phyloP scores from a whole-genome alignment of 2,329 filamentous ascomycete species.

The Alternaria incomplexa region DNA sequence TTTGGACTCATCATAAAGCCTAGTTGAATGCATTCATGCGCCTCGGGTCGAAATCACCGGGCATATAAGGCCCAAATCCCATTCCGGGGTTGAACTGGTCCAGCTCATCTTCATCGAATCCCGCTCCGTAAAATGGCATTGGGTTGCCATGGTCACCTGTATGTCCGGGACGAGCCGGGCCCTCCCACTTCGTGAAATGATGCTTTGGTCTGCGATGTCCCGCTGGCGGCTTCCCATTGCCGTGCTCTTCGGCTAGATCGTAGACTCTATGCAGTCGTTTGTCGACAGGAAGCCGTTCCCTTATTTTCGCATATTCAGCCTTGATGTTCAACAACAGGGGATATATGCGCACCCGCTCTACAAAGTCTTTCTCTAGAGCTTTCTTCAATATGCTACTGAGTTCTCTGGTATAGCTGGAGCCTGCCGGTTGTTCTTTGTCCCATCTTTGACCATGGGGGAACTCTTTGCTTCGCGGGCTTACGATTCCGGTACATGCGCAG shows the following conservation, averaged over 20 bases:
- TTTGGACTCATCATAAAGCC: neutral
- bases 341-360: conserved; percentile 1
- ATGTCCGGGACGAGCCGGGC: neutral
- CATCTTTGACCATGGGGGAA: conserved; percentile 5
- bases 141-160: neutral
- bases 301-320: neutral
- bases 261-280: neutral
- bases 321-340: neutral
- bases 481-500: conserved; percentile 15
- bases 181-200: neutral
- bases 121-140: neutral
- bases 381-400: conserved; percentile 6
- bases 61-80: neutral
- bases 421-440: conserved; percentile 9
- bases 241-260: neutral
- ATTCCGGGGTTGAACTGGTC: neutral
- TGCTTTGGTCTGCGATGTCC: neutral
- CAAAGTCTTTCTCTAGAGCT: conserved; percentile 1
- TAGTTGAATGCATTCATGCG: neutral
- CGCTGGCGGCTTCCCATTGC: conserved; percentile 5
- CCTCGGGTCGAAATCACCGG: neutral
- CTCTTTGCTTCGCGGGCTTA: conserved; percentile 4
- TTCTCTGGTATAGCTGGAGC: conserved; percentile 10
- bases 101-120: neutral
- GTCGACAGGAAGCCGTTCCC: conserved; percentile 2